These are phyloP conservation scores for Backusella australiensis DNA, from an alignment of 192 early-diverging fungal species.

Conservation along the genomic window DNA sequence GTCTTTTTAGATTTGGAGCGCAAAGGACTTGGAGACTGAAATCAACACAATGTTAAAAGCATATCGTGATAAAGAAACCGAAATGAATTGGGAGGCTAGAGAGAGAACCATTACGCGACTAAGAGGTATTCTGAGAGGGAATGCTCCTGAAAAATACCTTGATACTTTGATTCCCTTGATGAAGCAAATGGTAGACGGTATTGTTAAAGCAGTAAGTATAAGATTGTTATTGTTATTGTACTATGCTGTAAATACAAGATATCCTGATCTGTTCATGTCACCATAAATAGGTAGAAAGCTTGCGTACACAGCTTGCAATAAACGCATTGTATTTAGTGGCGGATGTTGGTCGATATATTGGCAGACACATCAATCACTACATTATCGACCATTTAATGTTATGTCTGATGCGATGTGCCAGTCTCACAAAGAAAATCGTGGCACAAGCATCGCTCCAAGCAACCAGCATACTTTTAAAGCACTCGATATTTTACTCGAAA, in stretches of 20 bases:
- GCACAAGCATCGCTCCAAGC: conserved; percentile 21
- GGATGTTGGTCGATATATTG: conserved; percentile 34
- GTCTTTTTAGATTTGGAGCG: conserved; percentile 20
- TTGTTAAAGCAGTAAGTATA: conserved; percentile 23
- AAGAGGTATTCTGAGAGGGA: conserved; percentile 30
- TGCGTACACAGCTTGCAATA: conserved; percentile 39
- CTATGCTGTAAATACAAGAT: background rate
- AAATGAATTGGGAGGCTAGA: conserved; percentile 37
- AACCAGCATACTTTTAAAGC: conserved; percentile 20
- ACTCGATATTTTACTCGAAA: conserved; percentile 36
- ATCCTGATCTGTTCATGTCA: background rate
- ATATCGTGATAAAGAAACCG: conserved; percentile 35
- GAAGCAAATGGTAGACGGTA: conserved; percentile 25
- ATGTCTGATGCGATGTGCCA: conserved; percentile 29
- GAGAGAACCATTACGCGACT: conserved; percentile 28
- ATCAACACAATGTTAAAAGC: conserved; percentile 13
- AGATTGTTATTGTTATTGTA: background rate
- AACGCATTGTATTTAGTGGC: conserved; percentile 22
- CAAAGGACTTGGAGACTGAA: conserved; percentile 26
- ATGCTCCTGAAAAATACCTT: conserved; percentile 23
- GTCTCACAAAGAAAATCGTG: conserved; percentile 36
- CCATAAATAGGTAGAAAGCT: conserved; percentile 1
- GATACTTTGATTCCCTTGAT: conserved; percentile 18
- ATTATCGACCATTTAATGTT: conserved; percentile 34
- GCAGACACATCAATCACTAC: conserved; percentile 28